Percentiles rank a stretch among this genome's conserved stretches.
phyloP scores from a whole-genome alignment of 768 basidiomycete genomes.

The Coprinopsis sp. region DNA sequence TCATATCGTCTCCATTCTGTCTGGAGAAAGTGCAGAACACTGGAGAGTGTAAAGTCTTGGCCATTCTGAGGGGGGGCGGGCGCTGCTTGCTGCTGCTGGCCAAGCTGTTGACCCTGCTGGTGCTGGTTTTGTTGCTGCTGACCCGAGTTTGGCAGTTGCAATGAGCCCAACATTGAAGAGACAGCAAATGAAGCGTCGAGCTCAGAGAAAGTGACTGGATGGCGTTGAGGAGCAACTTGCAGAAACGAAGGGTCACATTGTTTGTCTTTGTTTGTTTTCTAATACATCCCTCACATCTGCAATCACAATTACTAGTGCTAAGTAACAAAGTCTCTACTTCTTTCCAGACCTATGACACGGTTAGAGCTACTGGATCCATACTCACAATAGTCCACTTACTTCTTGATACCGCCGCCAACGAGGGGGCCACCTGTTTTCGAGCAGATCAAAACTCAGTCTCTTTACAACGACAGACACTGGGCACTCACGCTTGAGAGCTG shows the following conservation, averaged over 20 bases:
- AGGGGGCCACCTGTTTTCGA: conserved; percentile 65
- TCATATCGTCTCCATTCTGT: conserved; percentile 98
- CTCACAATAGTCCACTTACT: conserved; percentile 46
- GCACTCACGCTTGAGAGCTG: conserved; percentile 53
- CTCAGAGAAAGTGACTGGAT: conserved; percentile 15
- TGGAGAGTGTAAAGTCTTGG: conserved; percentile 90
- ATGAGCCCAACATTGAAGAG: conserved; percentile 65
- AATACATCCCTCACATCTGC: too few relatives aligned
- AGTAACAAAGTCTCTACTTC: conserved; percentile 40
- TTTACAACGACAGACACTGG: conserved; percentile 3
- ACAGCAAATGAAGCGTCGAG: conserved; percentile 10
- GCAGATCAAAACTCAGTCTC: conserved; percentile 2
- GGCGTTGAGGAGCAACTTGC: conserved; percentile 16
- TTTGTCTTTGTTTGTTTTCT: too few relatives aligned
- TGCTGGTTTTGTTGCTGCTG: conserved; percentile 62
- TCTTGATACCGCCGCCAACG: conserved; percentile 77
- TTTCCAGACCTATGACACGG: conserved; percentile 54
- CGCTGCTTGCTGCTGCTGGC: conserved; percentile 51
- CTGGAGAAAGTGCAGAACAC: conserved; percentile 95
- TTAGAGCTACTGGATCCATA: background rate
- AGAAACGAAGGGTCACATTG: too few relatives aligned
- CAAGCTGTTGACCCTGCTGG: conserved; percentile 49
- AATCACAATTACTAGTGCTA: conserved; percentile 7
- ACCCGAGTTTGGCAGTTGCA: conserved; percentile 55
- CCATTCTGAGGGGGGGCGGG: conserved; percentile 81